Evolutionary conservation across 768 basidiomycete species (phyloP).

Genomic region (Arthromyces matolae): DNA sequence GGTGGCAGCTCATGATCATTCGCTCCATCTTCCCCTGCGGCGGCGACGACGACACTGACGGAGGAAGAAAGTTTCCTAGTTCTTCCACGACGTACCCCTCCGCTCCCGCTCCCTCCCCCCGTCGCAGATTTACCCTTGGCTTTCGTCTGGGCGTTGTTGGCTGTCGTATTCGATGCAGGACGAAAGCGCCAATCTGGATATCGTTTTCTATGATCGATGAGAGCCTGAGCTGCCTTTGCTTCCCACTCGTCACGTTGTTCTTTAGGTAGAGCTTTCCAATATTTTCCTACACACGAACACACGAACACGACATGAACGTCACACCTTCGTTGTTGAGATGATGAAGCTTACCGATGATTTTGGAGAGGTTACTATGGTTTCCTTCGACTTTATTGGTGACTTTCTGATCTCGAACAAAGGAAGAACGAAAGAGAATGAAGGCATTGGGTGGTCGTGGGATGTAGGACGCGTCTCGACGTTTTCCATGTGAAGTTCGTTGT

Average conservation of each 20-base stretch:
- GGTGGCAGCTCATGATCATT: constrained; percentile 1
- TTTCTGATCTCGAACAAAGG: constrained; percentile 70
- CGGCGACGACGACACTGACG: no score
- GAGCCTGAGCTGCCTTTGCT: constrained; percentile 62
- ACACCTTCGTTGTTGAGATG: neutral
- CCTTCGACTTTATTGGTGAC: constrained; percentile 77
- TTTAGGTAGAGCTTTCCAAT: constrained; percentile 68
- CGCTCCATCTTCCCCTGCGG: constrained; percentile 28
- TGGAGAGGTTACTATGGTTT: constrained; percentile 74
- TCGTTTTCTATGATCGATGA: constrained; percentile 65
- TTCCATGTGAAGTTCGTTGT: constrained; percentile 47
- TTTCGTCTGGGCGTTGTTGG: constrained; percentile 31
- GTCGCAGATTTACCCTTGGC: constrained; percentile 23
- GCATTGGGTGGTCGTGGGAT: constrained; percentile 85
- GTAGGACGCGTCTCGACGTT: constrained; percentile 66
- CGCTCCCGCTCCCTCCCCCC: no score
- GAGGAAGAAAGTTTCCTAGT: constrained; percentile 17
- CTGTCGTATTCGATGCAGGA: constrained; percentile 45
- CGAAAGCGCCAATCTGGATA: constrained; percentile 85
- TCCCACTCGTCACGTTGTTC: constrained; percentile 76
- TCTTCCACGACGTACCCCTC: constrained; percentile 12
- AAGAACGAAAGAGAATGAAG: constrained; percentile 81
- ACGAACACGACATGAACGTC: no score
- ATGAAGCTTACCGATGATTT: constrained; percentile 63
- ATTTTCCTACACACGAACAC: no score